These are phyloP conservation scores for Lojkania enalia DNA, from an alignment of 2,329 filamentous ascomycete genomes.

Conservation along the genomic window DNA sequence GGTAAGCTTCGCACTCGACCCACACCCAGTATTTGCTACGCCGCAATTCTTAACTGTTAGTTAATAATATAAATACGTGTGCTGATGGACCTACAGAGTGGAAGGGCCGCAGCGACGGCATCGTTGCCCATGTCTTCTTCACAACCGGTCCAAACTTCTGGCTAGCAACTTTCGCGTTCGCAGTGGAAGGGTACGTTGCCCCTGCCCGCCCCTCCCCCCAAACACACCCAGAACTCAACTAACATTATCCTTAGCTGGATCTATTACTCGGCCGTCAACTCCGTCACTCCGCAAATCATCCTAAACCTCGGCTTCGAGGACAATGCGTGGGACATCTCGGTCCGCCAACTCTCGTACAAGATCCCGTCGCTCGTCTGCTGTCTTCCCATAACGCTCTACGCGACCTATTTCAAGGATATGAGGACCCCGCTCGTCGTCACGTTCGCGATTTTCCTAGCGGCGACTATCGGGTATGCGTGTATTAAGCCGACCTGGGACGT, in stretches of 20 bases:
- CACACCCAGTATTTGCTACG: background rate
- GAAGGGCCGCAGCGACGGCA: conserved; percentile 58
- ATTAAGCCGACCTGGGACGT: conserved; percentile 30
- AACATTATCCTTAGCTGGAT: conserved; percentile 50
- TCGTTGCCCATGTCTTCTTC: conserved; percentile 62
- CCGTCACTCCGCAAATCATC: conserved; percentile 36
- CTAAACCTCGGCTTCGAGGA: conserved; percentile 37
- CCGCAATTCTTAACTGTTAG: too few species aligned
- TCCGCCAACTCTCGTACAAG: conserved; percentile 34
- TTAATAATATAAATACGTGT: too few species aligned
- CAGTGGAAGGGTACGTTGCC: conserved; percentile 54
- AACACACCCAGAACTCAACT: background rate
- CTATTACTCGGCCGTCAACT: conserved; percentile 48
- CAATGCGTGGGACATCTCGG: conserved; percentile 34
- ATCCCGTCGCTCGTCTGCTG: conserved; percentile 28
- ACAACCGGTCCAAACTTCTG: conserved; percentile 57
- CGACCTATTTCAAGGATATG: conserved; percentile 34
- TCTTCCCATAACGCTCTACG: conserved; percentile 31
- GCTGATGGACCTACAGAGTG: conserved; percentile 50
- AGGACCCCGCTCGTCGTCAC: conserved; percentile 32
- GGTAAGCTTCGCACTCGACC: conserved; percentile 25
- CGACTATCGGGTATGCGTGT: conserved; percentile 30
- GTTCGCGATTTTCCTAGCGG: conserved; percentile 33
- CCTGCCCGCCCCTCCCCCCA: background rate
- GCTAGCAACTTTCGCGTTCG: conserved; percentile 59